Evolutionary conservation across 805 yeast genomes (phyloP).

Genomic region (Candida coleopterorum): DNA sequence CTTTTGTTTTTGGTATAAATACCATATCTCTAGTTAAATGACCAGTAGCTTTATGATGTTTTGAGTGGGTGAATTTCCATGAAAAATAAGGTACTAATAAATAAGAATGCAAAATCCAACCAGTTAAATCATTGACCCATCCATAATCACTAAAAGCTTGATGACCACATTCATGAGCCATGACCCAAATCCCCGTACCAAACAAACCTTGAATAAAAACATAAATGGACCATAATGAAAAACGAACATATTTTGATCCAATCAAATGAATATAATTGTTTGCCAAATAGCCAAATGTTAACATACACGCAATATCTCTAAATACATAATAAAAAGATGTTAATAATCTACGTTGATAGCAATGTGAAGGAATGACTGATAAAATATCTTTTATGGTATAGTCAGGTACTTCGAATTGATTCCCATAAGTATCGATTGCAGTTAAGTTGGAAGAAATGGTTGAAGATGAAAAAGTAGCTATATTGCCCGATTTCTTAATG

Average conservation of each 20-base stretch:
- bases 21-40: conserved; percentile 81
- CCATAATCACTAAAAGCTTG: conserved; percentile 75
- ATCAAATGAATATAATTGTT: conserved; percentile 46
- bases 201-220: conserved; percentile 56
- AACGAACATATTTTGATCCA: conserved; percentile 41
- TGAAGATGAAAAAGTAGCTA: conserved; percentile 27
- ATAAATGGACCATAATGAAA: conserved; percentile 55
- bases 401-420: conserved; percentile 68
- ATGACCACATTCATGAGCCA: conserved; percentile 92
- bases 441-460: conserved; percentile 19
- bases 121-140: conserved; percentile 69
- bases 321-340: conserved; percentile 60
- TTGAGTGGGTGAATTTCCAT: conserved; percentile 80
- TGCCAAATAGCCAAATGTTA: conserved; percentile 49
- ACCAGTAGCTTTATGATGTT: conserved; percentile 90
- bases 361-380: conserved; percentile 65
- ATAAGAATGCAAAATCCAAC: conserved; percentile 79
- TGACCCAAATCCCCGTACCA: conserved; percentile 76
- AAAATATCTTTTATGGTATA: conserved; percentile 72
- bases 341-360: conserved; percentile 59
- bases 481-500: conserved; percentile 32
- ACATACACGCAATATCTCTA: conserved; percentile 55
- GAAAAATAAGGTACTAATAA: conserved; percentile 82
- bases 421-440: conserved; percentile 59
- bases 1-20: conserved; percentile 68